These are phyloP conservation scores for Trypanosoma vivax DNA, from an alignment of 208 protist genomes.

Conservation along the genomic window DNA sequence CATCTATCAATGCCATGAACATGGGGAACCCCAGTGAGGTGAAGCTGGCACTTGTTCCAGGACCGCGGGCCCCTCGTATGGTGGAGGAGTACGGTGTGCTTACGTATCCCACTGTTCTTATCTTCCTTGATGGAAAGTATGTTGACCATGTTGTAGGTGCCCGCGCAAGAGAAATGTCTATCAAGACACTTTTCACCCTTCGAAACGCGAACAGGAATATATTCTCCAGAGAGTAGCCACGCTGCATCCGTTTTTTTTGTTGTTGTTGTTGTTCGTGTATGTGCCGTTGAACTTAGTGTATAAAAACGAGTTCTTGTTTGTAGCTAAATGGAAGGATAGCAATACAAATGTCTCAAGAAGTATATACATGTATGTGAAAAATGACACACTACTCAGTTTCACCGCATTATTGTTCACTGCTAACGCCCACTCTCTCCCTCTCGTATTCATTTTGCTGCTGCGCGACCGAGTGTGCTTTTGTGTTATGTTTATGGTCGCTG, in stretches of 20 bases:
- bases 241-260: not conserved
- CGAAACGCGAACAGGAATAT: slow-evolving; percentile 65
- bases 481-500: no score
- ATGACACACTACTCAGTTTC: no score
- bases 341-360: no score
- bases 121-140: slow-evolving; percentile 69
- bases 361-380: no score
- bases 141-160: slow-evolving; percentile 64
- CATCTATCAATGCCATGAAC: slow-evolving; percentile 71
- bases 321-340: no score
- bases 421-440: no score
- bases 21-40: slow-evolving; percentile 69
- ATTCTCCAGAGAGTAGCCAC: slow-evolving; percentile 48
- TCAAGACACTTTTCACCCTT: slow-evolving; percentile 79
- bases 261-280: not conserved
- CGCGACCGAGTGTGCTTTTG: no score
- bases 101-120: slow-evolving; percentile 64
- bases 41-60: slow-evolving; percentile 70
- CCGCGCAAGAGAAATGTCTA: slow-evolving; percentile 60
- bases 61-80: slow-evolving; percentile 43
- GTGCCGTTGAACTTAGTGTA: not conserved
- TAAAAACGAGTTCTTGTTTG: no score
- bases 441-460: no score
- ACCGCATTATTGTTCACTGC: no score
- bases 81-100: slow-evolving; percentile 68